These are phyloP conservation scores for Yamadazyma diddensiae DNA, from an alignment of 1,139 yeast species.

Conservation along the genomic window DNA sequence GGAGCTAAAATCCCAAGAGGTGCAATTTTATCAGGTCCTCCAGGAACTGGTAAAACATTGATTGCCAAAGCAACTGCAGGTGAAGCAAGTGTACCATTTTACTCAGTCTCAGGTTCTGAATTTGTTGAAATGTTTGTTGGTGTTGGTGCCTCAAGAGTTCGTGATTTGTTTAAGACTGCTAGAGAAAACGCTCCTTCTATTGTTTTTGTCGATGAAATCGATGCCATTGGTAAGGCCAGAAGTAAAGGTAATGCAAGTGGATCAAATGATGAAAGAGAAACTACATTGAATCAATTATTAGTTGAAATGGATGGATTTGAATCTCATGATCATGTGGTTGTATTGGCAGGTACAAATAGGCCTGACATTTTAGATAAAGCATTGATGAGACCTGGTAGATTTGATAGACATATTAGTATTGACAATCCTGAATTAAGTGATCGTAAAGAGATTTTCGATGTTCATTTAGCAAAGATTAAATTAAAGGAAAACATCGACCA, in stretches of 20 bases:
- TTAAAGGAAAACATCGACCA: conserved; percentile 39
- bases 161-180: conserved; percentile 90
- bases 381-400: conserved; percentile 93
- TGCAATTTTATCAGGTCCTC: conserved; percentile 97
- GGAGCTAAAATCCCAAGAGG: conserved; percentile 99
- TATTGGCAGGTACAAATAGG: conserved; percentile 94
- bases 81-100: conserved; percentile 96
- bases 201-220: conserved; percentile 94
- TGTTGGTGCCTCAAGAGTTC: conserved; percentile 96
- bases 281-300: conserved; percentile 87
- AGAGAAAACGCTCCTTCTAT: conserved; percentile 92
- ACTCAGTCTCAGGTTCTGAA: conserved; percentile 95
- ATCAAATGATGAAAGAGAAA: conserved; percentile 93
- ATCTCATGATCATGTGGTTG: conserved; percentile 88
- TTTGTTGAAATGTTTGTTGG: conserved; percentile 99
- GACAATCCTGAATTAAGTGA: conserved; percentile 94
- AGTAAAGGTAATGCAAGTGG: conserved; percentile 82
- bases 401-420: conserved; percentile 87
- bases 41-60: conserved; percentile 98
- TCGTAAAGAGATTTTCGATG: conserved; percentile 85
- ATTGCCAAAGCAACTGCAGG: conserved; percentile 99
- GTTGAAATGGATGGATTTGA: conserved; percentile 99
- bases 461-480: conserved; percentile 70
- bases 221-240: conserved; percentile 95
- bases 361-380: conserved; percentile 93